Conservation (phyloP, 768 basidiomycete species). For the Collybiopsis confluens region DNA sequence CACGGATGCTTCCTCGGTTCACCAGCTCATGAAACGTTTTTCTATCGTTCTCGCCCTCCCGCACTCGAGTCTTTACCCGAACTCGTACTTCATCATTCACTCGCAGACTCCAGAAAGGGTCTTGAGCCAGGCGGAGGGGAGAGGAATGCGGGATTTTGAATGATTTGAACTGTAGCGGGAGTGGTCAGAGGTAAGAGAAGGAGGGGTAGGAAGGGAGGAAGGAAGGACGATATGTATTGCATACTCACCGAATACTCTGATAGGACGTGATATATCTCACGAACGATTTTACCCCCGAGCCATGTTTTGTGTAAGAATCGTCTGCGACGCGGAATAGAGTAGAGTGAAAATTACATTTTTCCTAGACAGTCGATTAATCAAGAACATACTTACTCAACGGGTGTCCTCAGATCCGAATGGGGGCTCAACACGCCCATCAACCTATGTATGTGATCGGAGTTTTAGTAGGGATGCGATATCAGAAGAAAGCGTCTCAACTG, state of each 20-base stretch:
- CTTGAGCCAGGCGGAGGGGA: slow-evolving; percentile 35
- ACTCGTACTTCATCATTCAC: slow-evolving; percentile 17
- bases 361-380: not conserved
- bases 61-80: too few relatives aligned
- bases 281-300: slow-evolving; percentile 48
- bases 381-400: slow-evolving; percentile 44
- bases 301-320: slow-evolving; percentile 36
- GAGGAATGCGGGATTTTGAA: slow-evolving; percentile 40
- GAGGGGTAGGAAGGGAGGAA: not conserved
- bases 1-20: slow-evolving; percentile 42
- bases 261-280: slow-evolving; percentile 43
- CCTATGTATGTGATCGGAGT: slow-evolving; percentile 29
- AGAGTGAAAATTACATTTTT: not conserved
- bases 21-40: slow-evolving; percentile 50
- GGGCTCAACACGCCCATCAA: slow-evolving; percentile 46
- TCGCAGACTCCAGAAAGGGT: slow-evolving; percentile 10
- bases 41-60: too few relatives aligned
- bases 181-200: not conserved
- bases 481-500: too few relatives aligned
- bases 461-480: too few relatives aligned
- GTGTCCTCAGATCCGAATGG: slow-evolving; percentile 41
- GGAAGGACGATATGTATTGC: not conserved
- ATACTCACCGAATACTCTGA: slow-evolving; percentile 34
- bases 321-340: slow-evolving; percentile 13
- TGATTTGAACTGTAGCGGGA: slow-evolving; percentile 29